Percentiles rank a stretch among this genome's conserved stretches.
Evolutionary conservation across 768 basidiomycete species (phyloP).

Genomic region (Coprinopsis marcescibilis): DNA sequence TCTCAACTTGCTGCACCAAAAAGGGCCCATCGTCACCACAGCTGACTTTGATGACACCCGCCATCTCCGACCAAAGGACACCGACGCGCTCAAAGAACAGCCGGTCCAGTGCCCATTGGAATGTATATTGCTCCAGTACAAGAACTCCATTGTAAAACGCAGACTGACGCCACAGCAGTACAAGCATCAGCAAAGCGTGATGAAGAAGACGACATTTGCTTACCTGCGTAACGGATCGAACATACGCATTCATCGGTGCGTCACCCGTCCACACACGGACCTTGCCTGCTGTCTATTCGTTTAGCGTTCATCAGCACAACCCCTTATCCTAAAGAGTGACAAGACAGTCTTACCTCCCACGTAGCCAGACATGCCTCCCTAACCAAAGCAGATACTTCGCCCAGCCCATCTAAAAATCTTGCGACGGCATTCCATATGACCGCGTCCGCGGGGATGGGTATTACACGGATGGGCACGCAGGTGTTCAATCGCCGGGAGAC

Average conservation of each 20-base stretch:
- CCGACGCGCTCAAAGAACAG: conserved; percentile 64
- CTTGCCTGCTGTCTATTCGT: conserved; percentile 39
- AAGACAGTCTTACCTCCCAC: conserved; percentile 51
- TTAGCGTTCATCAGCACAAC: background rate
- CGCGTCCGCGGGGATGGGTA: conserved; percentile 43
- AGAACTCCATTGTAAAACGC: conserved; percentile 51
- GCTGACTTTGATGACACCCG: conserved; percentile 15
- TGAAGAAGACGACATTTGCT: conserved; percentile 7
- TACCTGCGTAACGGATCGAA: conserved; percentile 64
- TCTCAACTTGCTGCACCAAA: conserved; percentile 37
- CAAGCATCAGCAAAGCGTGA: background rate
- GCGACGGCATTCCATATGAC: conserved; percentile 48
- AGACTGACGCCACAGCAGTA: conserved; percentile 7
- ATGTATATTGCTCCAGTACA: conserved; percentile 45
- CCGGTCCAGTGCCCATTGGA: conserved; percentile 52
- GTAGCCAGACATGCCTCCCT: conserved; percentile 38
- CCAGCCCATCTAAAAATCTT: conserved; percentile 48
- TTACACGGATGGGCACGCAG: conserved; percentile 61
- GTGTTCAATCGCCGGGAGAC: conserved; percentile 63
- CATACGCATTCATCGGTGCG: conserved; percentile 43
- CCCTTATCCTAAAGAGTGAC: background rate
- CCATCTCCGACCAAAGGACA: conserved; percentile 40
- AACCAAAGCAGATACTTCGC: conserved; percentile 45
- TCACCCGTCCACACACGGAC: conserved; percentile 42
- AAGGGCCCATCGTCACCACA: conserved; percentile 31